Base-by-base conservation (phyloP, 2,329 filamentous ascomycete species). In the Pseudopithomyces maydicus region DNA sequence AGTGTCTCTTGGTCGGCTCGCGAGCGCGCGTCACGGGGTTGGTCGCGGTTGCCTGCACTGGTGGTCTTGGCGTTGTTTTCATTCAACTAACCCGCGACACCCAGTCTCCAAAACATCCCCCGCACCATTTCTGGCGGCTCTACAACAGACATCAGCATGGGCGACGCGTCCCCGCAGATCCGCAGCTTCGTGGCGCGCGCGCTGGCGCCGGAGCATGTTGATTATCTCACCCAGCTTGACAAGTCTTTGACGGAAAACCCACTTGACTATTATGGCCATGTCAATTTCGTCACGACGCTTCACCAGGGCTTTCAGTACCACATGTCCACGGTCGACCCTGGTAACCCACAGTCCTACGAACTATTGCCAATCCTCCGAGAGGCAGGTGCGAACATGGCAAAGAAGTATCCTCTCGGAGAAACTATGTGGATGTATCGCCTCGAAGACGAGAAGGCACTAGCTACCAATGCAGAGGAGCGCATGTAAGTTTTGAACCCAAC, bases 381-480 rank as follows among this genome's bases (percentile, higher is more conserved):
- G 61, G 80, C 80, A 3, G 81, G 85, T 56, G 81, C 84, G 64
- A 80, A 82, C 52, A 86, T 88, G 82, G 82, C 85, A 63, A 81
- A 82, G 51, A 81, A 85, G 19, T 88, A 88, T 64, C 88, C 89
- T 44, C 82, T 92, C 64, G 90, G 90, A 67, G 90, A 95, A 79
- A 86, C 90, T 56, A 84, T 84, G 72, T 95, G 90, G 90, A 77
- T 90, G 64, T 89, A 90, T 66, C 90, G 90, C 76, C 83, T 94
- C 62, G 86, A 90, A 59, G 90, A 93, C 74, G 85, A 90, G 65
- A 85, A 83, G 80, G 83, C 75, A 78, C 81, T 77, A 80, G 88
- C 70, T 72, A 79, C 70, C 78, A 88, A 71, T 75, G 72, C 90
- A 53, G 89, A 92, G 59, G 84, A 86, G 66, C 86, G 89, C 64